Base-by-base conservation (phyloP, 2,329 filamentous ascomycete genomes). In the Colletotrichum limetticola region DNA sequence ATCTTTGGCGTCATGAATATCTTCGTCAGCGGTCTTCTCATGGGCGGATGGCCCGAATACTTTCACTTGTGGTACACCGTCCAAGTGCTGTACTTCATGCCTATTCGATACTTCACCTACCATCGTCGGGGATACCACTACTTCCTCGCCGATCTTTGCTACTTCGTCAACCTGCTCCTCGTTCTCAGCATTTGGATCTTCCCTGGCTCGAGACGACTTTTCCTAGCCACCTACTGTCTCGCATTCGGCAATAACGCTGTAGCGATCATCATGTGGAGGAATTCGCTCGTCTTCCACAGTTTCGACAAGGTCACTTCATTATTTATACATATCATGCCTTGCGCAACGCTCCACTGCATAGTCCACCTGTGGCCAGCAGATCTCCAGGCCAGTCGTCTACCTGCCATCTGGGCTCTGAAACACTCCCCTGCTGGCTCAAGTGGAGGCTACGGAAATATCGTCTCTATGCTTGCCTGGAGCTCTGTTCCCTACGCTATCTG, bases 281-380 rank as follows among this genome's bases (percentile, higher is more conserved):
- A 99, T 82, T 98, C 95, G 37, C 90, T 99, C 79, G 97, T 99
- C 59, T 99, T 99, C 82, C 97, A 99, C 86, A 97, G 95, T 80
- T 92, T 99, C 83, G 97, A 99, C 87, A 99, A 99, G 84, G 95
- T 98, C 74, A 97, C 95, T 14, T 97, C 94, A 80, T 88, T 99
- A n/a, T 99, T 99, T 85, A 98, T 99, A 77, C 97, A 99, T 83
- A 97, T 99, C 79, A 99, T 99, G 96, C 97, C 97, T 1, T 98
- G 95, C 76, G 96, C 94, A 6, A 94, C 95, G 1, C 89, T 99
- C 14, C 97, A 99, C 83, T 97, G 95, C 80, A 88, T 99, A 16
- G 94, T 98, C 19, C 97, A 99, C 81, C 87, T 98, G 24, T 87
- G 95, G 14, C 84, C 93, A 0, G 83, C 89, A 1, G 90, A 91